Evolutionary conservation across 2,329 filamentous ascomycete genomes (phyloP), one percentile per base, ranked within the genome.

Genomic region (Rhynchosporium agropyri): DNA sequence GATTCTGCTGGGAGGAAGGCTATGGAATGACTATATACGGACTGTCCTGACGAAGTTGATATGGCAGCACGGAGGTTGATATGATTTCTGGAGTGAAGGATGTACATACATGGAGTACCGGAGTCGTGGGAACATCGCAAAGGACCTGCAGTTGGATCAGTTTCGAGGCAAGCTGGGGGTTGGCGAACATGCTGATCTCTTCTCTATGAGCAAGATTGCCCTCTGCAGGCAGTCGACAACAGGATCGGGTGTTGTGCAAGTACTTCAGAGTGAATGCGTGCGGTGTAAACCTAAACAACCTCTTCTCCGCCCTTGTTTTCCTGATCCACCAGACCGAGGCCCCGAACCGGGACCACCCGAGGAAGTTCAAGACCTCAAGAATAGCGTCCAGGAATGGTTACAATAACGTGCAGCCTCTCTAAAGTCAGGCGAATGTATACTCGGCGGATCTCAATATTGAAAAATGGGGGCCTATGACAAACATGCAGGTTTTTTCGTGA

Each of bases 271-370:
- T 33, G 33, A 33, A 26, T 60, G 33, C 43, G 58, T 36, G 46
- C 36, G 38, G 29, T 57, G 26, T 28, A 43, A 57, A 46, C 43
- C 40, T 40, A 57, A 46, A 26, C 33, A 46, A 28, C 45, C 26
- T 46, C 54, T 33, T 56, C 53, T 45, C 53, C 26, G 12, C 46
- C 36, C 56, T 26, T 29, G 26, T 31, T 26, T 49, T 20, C 31
- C 45, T 31, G 56, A 49, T 59, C 56, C 45, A 38, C 28, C 46
- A n/a, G 45, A 59, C 43, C 56, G 56, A 59, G 56, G 33, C 38
- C 9, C 33, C 43, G 43, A 45, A 49, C 56, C 43, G 56, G 56
- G 45, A 28, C 49, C 40, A 36, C 20, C 56, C 43, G 45, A 50
- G 56, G 45, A 45, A 45, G 48, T 10, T 36, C 33, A 38, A 8